Base-by-base conservation (phyloP, 371 early-diverging fungal genomes). In the Mortierella sp. region DNA sequence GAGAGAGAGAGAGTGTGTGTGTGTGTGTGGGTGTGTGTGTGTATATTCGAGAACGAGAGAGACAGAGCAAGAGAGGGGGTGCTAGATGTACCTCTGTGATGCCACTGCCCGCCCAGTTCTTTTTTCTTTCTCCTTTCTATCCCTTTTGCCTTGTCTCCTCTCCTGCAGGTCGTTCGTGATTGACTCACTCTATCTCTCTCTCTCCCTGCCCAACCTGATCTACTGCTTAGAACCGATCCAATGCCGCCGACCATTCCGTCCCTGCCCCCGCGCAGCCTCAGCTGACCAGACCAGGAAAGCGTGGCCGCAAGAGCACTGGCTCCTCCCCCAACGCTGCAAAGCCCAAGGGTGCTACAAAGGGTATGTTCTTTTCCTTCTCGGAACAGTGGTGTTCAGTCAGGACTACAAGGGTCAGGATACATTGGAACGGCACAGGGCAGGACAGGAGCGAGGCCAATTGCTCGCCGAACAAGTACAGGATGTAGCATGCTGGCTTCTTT, bases 241-340 rank as follows among this genome's bases (percentile, higher is more conserved):
- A 61, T 52, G 37, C 26, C 15, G 65, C 57, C 55, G 23, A 46
- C 45, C 62, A 65, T 30, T 29, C 18, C 53, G 53, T 7, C 43
- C 45, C 66, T 18, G 1, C 47, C 18, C 64, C 37, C 37, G 37
- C 37, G 37, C 37, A 37, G 37, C 37, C 68, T 48, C 62, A 66
- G 28, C 19, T 71, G 59, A 60, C 53, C 67, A 68, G 66, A 62
- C 59, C 66, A 19, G 63, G 47, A 25, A 76, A 76, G 71, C 71
- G 76, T 9, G 62, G 58, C 15, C 71, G 76, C 52, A 76, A 76
- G 58, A 43, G 50, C 29, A 23, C 53, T 26, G 50, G 37, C 25
- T 19, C 44, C 46, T 30, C 28, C 12, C 29, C 64, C 14, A 19
- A 61, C 1, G 43, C 50, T 30, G 26, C 48, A 48, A 70, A 66